Evolutionary conservation across 805 yeast genomes (phyloP).

Genomic region (Scheffersomyces lignosus): DNA sequence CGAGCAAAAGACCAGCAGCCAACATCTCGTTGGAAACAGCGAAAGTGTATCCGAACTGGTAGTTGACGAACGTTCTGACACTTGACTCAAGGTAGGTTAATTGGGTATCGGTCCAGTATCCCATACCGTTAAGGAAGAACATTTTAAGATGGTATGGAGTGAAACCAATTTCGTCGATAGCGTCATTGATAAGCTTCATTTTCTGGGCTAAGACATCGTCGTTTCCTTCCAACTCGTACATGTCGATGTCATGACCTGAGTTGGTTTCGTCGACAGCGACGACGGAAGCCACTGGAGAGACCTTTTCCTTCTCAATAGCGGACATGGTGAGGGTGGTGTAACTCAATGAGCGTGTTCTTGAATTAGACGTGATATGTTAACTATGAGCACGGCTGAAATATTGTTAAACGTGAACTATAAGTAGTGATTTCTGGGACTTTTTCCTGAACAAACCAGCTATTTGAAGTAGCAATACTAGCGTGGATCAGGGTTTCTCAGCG

Average conservation of each 20-base stretch:
- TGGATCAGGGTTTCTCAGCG: no score
- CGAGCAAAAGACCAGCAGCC: constrained; percentile 44
- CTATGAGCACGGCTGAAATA: no score
- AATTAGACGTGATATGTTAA: no score
- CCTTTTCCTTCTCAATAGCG: neutral
- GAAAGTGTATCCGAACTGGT: constrained; percentile 24
- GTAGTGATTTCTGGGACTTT: no score
- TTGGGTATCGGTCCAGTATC: constrained; percentile 33
- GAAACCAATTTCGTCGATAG: constrained; percentile 58
- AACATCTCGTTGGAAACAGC: constrained; percentile 24
- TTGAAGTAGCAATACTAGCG: no score
- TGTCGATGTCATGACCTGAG: constrained; percentile 11
- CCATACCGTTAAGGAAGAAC: constrained; percentile 31
- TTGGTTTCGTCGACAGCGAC: neutral
- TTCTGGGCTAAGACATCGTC: constrained; percentile 41
- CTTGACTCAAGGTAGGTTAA: constrained; percentile 22
- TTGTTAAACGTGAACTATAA: no score
- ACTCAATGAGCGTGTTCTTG: no score
- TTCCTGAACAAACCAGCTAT: no score
- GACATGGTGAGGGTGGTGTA: no score
- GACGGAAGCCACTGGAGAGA: neutral
- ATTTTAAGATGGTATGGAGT: constrained; percentile 29
- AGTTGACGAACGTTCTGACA: constrained; percentile 25
- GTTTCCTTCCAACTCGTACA: constrained; percentile 18
- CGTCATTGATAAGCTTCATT: constrained; percentile 48